Base-by-base conservation (phyloP, 306 rosid genomes). In the Phaseolus lunatus region DNA sequence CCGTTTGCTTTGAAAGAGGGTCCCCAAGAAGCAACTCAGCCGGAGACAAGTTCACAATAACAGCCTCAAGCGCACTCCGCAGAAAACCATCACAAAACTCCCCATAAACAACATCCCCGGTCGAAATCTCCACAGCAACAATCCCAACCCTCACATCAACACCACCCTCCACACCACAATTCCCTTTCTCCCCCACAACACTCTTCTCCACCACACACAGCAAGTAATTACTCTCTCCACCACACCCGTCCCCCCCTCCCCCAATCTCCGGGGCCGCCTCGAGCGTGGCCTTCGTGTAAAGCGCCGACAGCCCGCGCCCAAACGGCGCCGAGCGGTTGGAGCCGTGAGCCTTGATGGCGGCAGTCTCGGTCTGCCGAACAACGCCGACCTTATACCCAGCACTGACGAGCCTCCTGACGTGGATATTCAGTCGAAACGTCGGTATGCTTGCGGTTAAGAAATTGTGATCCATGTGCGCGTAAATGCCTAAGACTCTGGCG, bases 381-480 rank as follows among this genome's bases (percentile, higher is more conserved):
- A 95, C 97, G 31, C 98, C 97, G 22, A 95, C 97, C 82, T 95
- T 92, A 50, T 86, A 89, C 48, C 98, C 98, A 1, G 92, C 96
- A 18, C 83, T 76, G 33, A 95, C 98, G 64, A 95, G 92, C 89
- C 97, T 88, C 87, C 98, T 90, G 67, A 92, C 97, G 70, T 95
- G 98, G 49, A 92, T 91, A 76, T 87, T 84, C 6, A 92, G 52
- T 76, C 98, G 87, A 83, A 95, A 83, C 43, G 96, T 86, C 12
- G 98, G 98, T 58, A 95, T 77, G 54, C 97, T 95, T 0, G 98
- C 96, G 15, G 97, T 92, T 82, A 92, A 77, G 62, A 95, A 95
- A 70, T 82, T 90, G 62, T 73, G 98, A 83, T 92, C 96, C 86
- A 89, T 71, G 45, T 89, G 98, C 2, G 91, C 92, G 82, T 90